These are phyloP conservation scores for Ogataea nakhonphanomensis DNA, from an alignment of 805 yeast genomes.

Conservation along the genomic window DNA sequence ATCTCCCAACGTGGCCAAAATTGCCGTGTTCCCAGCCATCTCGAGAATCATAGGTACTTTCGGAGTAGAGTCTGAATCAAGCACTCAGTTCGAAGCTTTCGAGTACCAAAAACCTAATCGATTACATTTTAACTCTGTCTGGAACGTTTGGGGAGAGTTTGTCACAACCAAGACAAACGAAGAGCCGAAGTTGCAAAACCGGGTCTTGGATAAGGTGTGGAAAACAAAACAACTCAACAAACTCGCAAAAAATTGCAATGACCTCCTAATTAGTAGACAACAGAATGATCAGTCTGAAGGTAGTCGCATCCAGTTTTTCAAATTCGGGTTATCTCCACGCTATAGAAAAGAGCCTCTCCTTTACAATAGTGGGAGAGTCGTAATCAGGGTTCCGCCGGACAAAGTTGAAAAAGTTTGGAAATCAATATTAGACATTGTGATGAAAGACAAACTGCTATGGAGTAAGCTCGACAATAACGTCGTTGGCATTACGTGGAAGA, in stretches of 20 bases:
- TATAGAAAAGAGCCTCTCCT: slow-evolving; percentile 19
- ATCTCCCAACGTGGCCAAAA: slow-evolving; percentile 15
- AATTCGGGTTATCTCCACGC: slow-evolving; percentile 21
- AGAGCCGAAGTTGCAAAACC: slow-evolving; percentile 8
- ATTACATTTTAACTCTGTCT: slow-evolving; percentile 15
- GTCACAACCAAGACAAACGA: slow-evolving; percentile 3
- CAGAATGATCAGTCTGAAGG: slow-evolving; percentile 4
- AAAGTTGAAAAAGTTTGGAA: slow-evolving; percentile 15
- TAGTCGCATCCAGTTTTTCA: slow-evolving; percentile 17
- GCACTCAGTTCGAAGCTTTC: slow-evolving; percentile 23
- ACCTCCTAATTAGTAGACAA: slow-evolving; percentile 3
- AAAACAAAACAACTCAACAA: slow-evolving; percentile 17
- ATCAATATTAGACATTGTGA: slow-evolving; percentile 11
- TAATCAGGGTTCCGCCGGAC: slow-evolving; percentile 16
- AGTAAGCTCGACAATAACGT: slow-evolving; percentile 17
- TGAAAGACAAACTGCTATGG: slow-evolving; percentile 21
- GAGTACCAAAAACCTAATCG: slow-evolving; percentile 10
- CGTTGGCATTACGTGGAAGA: slow-evolving; percentile 21
- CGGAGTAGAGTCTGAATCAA: slow-evolving; percentile 12
- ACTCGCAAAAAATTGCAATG: slow-evolving; percentile 9
- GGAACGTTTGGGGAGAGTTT: slow-evolving; percentile 23
- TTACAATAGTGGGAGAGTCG: slow-evolving; percentile 16
- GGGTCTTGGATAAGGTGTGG: slow-evolving; percentile 22
- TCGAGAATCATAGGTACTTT: slow-evolving; percentile 10
- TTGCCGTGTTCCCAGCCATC: slow-evolving; percentile 15